Base-by-base conservation (phyloP, 208 protist genomes). In the Trichomonas vaginalis region DNA sequence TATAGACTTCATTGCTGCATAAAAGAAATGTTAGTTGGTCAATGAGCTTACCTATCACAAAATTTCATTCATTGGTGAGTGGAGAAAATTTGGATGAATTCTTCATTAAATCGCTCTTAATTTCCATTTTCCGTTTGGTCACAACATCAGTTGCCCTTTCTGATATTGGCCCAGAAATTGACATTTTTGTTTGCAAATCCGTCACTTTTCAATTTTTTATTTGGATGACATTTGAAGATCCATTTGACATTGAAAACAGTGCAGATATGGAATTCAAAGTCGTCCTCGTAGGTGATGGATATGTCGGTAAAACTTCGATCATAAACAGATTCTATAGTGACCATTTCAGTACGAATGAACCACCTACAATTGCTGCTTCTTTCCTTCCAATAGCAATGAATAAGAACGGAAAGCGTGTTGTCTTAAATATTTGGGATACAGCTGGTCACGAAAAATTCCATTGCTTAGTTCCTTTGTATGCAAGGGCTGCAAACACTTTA, bases 401-500 rank as follows among this genome's bases (percentile, higher is more conserved):
- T 39, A 27, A 42, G 4, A 51, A 92, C 12, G 45, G 45, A 0
- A 48, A 92, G 51, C 48, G 21, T 1, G 32, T 51, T 17, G 37
- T 35, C 42, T 32, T 92, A 37, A 92, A 92, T 15, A 92, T 92
- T 37, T 92, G 86, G 86, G 86, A 92, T 51, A 92, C 86, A 39
- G 86, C 86, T 39, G 86, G 86, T 39, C 45, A 92, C 32, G 86
- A 92, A 92, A 23, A 45, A 2, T 92, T 92, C 37, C 40, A 92
- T 48, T 48, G 45, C 27, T 48, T 92, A 40, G 45, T 51, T 56
- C 86, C 86, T 32, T 40, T 51, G 35, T 51, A 51, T 92, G 45
- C 45, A 15, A 8, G 45, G 0, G 37, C 45, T 27, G 86, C 86
- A 39, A 42, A 92, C n/a, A 39, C 27, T 17, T 15, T 92, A 39